These are phyloP conservation scores for Asparagopsis taxiformis DNA, from an alignment of 31 red algal species.

Conservation along the genomic window DNA sequence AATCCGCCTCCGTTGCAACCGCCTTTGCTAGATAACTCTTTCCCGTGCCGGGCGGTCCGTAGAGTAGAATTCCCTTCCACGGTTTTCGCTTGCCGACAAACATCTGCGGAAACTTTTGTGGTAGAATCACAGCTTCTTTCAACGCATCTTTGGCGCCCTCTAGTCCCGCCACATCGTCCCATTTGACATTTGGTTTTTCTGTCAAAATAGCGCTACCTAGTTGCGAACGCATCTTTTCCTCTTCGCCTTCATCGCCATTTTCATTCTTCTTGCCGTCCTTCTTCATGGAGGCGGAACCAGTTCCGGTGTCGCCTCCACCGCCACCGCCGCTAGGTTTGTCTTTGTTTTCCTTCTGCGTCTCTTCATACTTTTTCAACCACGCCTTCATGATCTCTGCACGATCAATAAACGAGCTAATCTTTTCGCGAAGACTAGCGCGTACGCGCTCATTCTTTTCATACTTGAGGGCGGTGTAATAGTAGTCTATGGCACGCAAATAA, in stretches of 20 bases:
- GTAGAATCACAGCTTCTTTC: conserved; percentile 93
- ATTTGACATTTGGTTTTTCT: conserved; percentile 96
- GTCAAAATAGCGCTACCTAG: conserved; percentile 75
- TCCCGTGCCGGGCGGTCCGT: conserved; percentile 93
- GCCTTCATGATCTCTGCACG: conserved; percentile 62
- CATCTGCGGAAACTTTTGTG: conserved; percentile 77
- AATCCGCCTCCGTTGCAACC: conserved; percentile 64
- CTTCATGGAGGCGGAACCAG: too few relatives aligned
- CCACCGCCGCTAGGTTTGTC: conserved; percentile 37
- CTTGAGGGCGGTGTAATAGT: conserved; percentile 53
- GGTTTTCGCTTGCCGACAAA: conserved; percentile 70
- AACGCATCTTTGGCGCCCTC: conserved; percentile 89
- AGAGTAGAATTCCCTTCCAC: conserved; percentile 80
- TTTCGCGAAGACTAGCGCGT: conserved; percentile 25
- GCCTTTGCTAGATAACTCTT: conserved; percentile 89
- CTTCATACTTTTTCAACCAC: conserved; percentile 54
- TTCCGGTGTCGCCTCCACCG: too few relatives aligned
- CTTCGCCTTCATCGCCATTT: conserved; percentile 26
- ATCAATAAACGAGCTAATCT: conserved; percentile 33
- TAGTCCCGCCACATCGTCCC: conserved; percentile 96
- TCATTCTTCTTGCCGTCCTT: conserved; percentile 40
- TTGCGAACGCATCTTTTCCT: conserved; percentile 39
- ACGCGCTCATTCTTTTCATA: conserved; percentile 56
- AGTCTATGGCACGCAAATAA: conserved; percentile 58
- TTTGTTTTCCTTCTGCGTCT: conserved; percentile 22